A percentile compares a stretch with the other conserved stretches of the same genome.
These are phyloP conservation scores for Pezicula carpinea DNA, from an alignment of 2,329 filamentous ascomycete species.

Conservation along the genomic window DNA sequence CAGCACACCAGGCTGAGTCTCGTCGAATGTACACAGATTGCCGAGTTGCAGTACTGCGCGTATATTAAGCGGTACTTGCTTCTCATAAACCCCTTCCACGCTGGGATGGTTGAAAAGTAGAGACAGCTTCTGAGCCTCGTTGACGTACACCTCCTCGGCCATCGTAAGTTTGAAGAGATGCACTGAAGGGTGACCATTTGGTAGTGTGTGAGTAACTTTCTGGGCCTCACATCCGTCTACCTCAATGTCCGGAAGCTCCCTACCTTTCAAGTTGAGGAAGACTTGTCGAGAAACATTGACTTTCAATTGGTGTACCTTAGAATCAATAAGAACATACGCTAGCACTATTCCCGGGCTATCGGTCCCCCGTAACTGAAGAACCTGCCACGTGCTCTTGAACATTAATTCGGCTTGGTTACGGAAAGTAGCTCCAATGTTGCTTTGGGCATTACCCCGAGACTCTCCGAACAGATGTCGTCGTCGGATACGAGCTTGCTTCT, in stretches of 20 bases:
- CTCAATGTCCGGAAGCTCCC: slow-evolving; percentile 83
- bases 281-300: slow-evolving; percentile 85
- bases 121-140: slow-evolving; percentile 77
- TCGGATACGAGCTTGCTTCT: slow-evolving; percentile 82
- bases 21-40: slow-evolving; percentile 89
- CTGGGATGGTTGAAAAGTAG: slow-evolving; percentile 85
- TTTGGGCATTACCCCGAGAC: slow-evolving; percentile 61
- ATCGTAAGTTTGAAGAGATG: slow-evolving; percentile 94
- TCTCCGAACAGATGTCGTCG: slow-evolving; percentile 92
- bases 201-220: slow-evolving; percentile 88
- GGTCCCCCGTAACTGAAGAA: slow-evolving; percentile 80
- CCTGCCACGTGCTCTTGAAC: slow-evolving; percentile 91
- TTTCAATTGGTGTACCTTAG: slow-evolving; percentile 83
- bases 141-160: slow-evolving; percentile 80
- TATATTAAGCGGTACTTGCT: slow-evolving; percentile 80
- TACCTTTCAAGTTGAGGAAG: slow-evolving; percentile 85
- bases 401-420: slow-evolving; percentile 86
- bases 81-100: slow-evolving; percentile 96
- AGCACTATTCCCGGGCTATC: slow-evolving; percentile 81
- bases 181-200: slow-evolving; percentile 89
- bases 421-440: slow-evolving; percentile 66
- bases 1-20: slow-evolving; percentile 82
- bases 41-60: slow-evolving; percentile 86
- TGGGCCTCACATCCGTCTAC: slow-evolving; percentile 83
- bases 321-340: slow-evolving; percentile 88